Conservation (phyloP, 2,329 filamentous ascomycete species). For the Claviceps sp. region DNA sequence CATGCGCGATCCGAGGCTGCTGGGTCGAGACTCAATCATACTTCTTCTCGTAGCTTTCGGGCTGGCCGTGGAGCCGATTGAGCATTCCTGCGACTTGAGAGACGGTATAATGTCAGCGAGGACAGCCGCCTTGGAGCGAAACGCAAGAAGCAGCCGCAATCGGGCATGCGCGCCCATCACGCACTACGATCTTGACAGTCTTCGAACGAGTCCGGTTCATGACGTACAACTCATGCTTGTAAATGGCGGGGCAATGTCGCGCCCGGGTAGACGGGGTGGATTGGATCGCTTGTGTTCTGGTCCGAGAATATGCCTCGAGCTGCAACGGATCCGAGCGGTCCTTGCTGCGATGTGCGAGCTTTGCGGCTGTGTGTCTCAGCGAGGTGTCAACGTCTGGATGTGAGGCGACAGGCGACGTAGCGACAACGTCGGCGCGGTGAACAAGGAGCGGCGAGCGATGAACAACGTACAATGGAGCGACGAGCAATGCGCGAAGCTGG, state of each 20-base stretch:
- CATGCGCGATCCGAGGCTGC: conserved; percentile 14
- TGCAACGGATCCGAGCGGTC: background rate
- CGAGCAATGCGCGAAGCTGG: background rate
- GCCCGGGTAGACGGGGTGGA: background rate
- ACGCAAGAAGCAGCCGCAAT: background rate
- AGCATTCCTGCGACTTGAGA: conserved; percentile 70
- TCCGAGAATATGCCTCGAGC: background rate
- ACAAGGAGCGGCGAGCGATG: background rate
- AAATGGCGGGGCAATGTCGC: conserved; percentile 15
- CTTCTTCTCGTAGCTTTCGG: conserved; percentile 98
- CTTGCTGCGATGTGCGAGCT: background rate
- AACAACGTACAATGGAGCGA: too few species aligned
- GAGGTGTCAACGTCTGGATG: background rate
- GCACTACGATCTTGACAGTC: background rate
- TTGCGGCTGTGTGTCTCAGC: background rate
- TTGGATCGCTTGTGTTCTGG: background rate
- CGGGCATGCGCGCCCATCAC: background rate
- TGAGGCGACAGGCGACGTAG: background rate
- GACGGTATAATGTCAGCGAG: background rate
- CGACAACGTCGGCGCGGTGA: background rate
- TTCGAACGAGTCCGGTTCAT: background rate
- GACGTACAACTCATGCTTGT: conserved; percentile 20
- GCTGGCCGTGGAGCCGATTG: conserved; percentile 91
- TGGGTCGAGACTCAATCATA: conserved; percentile 24
- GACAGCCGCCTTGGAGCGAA: background rate